These are phyloP conservation scores for Aquilaria agallochum DNA, from an alignment of 441 rosid species.

Conservation along the genomic window DNA sequence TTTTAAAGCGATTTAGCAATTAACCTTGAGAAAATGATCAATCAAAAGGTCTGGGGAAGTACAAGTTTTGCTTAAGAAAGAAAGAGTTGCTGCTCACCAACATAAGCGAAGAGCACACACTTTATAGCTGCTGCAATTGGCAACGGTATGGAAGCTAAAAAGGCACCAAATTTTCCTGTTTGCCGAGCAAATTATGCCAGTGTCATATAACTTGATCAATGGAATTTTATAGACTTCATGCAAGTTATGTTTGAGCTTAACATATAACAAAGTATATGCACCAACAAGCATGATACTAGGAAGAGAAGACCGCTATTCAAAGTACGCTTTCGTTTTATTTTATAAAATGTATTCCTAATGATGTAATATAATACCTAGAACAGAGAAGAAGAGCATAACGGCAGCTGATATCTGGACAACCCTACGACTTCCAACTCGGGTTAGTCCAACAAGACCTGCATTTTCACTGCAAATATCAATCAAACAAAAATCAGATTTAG, in stretches of 20 bases:
- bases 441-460: conserved; percentile 75
- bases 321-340: neutral
- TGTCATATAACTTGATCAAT: neutral
- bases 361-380: conserved; percentile 39
- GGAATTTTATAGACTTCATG: too few relatives aligned
- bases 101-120: conserved; percentile 75
- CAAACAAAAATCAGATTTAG: conserved; percentile 5
- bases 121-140: conserved; percentile 80
- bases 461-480: conserved; percentile 53
- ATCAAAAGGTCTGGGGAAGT: too few relatives aligned
- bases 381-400: conserved; percentile 86
- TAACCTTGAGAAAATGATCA: neutral
- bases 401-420: conserved; percentile 65
- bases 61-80: neutral
- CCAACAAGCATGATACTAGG: too few relatives aligned
- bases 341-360: neutral
- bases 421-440: conserved; percentile 81
- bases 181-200: conserved; percentile 4
- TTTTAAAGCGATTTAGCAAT: neutral
- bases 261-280: neutral
- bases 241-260: neutral
- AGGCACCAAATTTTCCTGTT: conserved; percentile 82
- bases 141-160: conserved; percentile 80
- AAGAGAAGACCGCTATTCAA: too few relatives aligned
- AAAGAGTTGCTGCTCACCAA: conserved; percentile 43